Evolutionary conservation across 1,284 basidiomycete species (phyloP), one percentile per base, ranked within the genome.

Genomic region (Anthracocystis panici-leucophaei): DNA sequence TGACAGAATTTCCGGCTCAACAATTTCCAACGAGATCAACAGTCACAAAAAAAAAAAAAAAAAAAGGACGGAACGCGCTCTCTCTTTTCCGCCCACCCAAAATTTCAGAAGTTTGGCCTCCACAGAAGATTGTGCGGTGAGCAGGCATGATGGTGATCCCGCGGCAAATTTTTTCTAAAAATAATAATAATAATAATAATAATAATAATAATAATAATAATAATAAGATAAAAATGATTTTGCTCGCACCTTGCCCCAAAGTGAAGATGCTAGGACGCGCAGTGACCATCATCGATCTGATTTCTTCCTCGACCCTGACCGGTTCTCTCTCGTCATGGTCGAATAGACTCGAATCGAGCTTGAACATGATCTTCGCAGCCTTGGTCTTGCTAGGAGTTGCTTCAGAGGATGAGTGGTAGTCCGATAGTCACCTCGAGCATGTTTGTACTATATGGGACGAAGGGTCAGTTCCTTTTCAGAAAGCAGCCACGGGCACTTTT

Each of bases 1-100:
- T 50, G 57, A 55, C 52, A 59, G 50, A 48, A 49, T 48, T 35
- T 35, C 56, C 55, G 55, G 54, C 65, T 67, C 65, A 67, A 67
- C 65, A 66, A 52, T 66, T 63, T 57, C 53, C 53, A 60, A 57
- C 55, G 31, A 64, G 46, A 61, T 20, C 18, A 33, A n/a, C 27
- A 41, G 49, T 35, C 9, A 44, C 20, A 41, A 49, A 27, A 41
- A 9, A 44, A 25, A 41, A 49, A 27, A 41, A 9, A 44, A 25
- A 41, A 49, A 27, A 41, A 9, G 6, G 27, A 14, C 33, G 33
- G 38, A 16, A 25, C 50, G 50, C 44, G 44, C 14, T 38, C 35
- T 14, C 35, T 16, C 5, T 38, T 12, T 14, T 12, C 14, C 31
- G 5, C 49, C 49, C 33, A 25, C 50, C 50, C 50, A 51, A 51